Evolutionary conservation across 2,329 filamentous ascomycete species (phyloP).

Genomic region (Fusarium algeriense): DNA sequence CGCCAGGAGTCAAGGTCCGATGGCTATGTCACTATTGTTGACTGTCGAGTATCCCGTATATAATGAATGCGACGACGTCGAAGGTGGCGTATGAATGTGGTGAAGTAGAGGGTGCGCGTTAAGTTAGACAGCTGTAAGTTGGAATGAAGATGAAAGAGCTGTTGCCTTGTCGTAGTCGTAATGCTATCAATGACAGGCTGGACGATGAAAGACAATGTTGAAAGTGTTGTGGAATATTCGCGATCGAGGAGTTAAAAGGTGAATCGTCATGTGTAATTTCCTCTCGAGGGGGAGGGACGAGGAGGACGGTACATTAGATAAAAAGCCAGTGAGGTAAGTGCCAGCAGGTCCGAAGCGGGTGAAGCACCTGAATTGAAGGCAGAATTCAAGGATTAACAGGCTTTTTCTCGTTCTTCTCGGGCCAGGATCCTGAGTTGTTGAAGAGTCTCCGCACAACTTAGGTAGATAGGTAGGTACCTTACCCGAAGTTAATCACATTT

Average conservation of each 20-base stretch:
- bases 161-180: constrained; percentile 33
- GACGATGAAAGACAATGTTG: constrained; percentile 16
- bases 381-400: background rate
- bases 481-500: background rate
- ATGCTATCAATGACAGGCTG: constrained; percentile 16
- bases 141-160: constrained; percentile 29
- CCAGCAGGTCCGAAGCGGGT: background rate
- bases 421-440: constrained; percentile 1
- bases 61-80: constrained; percentile 9
- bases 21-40: background rate
- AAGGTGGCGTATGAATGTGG: constrained; percentile 4
- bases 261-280: background rate
- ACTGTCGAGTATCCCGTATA: constrained; percentile 7
- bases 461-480: too few relatives aligned
- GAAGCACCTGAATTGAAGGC: background rate
- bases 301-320: background rate
- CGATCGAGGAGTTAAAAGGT: background rate
- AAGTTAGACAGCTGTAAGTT: constrained; percentile 18
- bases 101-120: constrained; percentile 6
- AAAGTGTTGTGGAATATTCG: background rate
- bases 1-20: constrained; percentile 15
- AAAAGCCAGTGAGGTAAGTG: background rate
- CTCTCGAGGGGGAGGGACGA: constrained; percentile 1
- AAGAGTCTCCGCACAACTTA: background rate
- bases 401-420: background rate